Percentiles rank a stretch among this genome's conserved stretches.
phyloP scores from a whole-genome alignment of 192 early-diverging fungal species.

The Backusella westeae region DNA sequence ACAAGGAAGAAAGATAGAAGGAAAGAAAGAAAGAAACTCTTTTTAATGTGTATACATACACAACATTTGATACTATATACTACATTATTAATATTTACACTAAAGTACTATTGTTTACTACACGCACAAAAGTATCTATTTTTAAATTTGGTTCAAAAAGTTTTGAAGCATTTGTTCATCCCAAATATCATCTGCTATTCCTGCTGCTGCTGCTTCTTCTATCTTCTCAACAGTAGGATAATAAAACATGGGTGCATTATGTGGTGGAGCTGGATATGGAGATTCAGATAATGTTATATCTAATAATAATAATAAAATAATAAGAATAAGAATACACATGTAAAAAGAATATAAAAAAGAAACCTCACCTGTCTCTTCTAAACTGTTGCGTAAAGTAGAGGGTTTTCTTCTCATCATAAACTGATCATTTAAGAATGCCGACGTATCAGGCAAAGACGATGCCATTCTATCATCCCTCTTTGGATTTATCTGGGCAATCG shows the following conservation, averaged over 20 bases:
- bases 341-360: not conserved
- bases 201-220: not conserved
- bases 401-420: slow-evolving; percentile 6
- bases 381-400: not conserved
- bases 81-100: not conserved
- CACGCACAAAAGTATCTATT: not conserved
- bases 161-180: slow-evolving; percentile 6
- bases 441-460: not conserved
- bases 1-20: not conserved
- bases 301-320: not conserved
- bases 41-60: not conserved
- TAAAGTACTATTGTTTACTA: not conserved
- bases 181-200: not conserved
- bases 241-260: not conserved
- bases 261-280: not conserved
- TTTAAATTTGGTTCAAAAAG: slow-evolving; percentile 12
- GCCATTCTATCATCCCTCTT: not conserved
- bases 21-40: not conserved
- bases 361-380: not conserved
- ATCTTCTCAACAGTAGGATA: not conserved
- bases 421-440: not conserved
- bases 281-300: not conserved
- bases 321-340: not conserved
- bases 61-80: not conserved
- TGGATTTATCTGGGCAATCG: not conserved